Conservation (phyloP, 768 basidiomycete species). For the Jaapia argillacea region DNA sequence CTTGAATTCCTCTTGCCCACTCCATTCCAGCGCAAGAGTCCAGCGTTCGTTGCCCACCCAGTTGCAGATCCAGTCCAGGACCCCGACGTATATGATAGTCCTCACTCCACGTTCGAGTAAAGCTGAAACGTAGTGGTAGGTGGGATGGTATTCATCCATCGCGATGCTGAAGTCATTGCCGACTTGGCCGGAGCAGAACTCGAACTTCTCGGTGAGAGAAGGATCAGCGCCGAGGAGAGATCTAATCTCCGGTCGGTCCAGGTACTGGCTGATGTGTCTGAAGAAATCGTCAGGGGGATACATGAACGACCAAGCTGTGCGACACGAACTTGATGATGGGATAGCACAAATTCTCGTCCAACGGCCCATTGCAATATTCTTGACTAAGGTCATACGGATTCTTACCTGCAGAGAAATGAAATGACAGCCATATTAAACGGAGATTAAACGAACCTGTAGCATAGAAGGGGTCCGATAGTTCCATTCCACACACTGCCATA, state of each 20-base stretch:
- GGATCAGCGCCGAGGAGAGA: constrained; percentile 44
- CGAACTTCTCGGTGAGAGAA: constrained; percentile 44
- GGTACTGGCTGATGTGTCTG: constrained; percentile 44
- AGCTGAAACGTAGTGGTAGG: constrained; percentile 33
- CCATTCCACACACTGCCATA: constrained; percentile 23
- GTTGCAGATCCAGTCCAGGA: constrained; percentile 49
- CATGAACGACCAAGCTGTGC: not conserved
- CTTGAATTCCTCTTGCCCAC: constrained; percentile 37
- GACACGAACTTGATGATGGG: constrained; percentile 35
- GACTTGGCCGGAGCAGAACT: constrained; percentile 45
- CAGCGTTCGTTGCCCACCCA: constrained; percentile 57
- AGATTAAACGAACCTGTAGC: no score
- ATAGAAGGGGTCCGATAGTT: constrained; percentile 16
- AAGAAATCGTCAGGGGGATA: not conserved
- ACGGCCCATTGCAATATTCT: constrained; percentile 36
- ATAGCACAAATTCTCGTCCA: constrained; percentile 45
- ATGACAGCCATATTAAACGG: no score
- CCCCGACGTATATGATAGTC: constrained; percentile 46
- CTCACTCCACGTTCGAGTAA: constrained; percentile 43
- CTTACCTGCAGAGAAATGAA: constrained; percentile 24
- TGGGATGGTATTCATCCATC: constrained; percentile 26
- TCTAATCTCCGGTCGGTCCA: constrained; percentile 34
- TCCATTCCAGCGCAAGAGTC: constrained; percentile 53
- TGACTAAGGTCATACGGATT: constrained; percentile 66
- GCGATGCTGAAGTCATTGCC: constrained; percentile 30